Evolutionary conservation across 768 basidiomycete genomes (phyloP).

Genomic region (Tulasnella sp.): DNA sequence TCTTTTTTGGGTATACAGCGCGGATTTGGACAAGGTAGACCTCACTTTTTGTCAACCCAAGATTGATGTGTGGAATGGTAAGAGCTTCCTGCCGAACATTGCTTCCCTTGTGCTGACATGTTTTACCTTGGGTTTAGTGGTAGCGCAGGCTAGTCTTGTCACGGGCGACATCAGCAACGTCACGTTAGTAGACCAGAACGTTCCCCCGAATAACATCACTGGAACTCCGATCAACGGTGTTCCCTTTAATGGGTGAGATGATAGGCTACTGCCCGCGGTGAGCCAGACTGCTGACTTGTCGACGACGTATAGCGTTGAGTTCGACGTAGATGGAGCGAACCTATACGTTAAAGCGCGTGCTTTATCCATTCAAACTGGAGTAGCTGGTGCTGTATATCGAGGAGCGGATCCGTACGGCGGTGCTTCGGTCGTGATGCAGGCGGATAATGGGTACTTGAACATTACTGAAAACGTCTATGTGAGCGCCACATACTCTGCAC

Average conservation of each 20-base stretch:
- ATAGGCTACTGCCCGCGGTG: not conserved
- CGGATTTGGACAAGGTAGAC: slow-evolving; percentile 34
- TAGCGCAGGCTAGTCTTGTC: slow-evolving; percentile 36
- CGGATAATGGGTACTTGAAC: slow-evolving; percentile 45
- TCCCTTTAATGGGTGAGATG: slow-evolving; percentile 50
- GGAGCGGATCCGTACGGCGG: slow-evolving; percentile 34
- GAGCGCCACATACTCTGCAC: slow-evolving; percentile 25
- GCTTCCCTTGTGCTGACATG: no score
- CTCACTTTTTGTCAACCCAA: slow-evolving; percentile 53
- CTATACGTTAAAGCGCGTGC: slow-evolving; percentile 48
- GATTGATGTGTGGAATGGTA: slow-evolving; percentile 40
- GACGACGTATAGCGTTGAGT: slow-evolving; percentile 1
- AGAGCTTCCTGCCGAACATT: slow-evolving; percentile 20
- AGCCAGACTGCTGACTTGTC: not conserved
- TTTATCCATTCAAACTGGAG: slow-evolving; percentile 40
- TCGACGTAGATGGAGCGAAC: slow-evolving; percentile 24
- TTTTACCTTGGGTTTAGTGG: not conserved
- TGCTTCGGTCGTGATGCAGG: slow-evolving; percentile 40
- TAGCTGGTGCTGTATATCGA: slow-evolving; percentile 55
- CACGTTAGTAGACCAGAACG: slow-evolving; percentile 28
- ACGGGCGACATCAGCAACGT: slow-evolving; percentile 39
- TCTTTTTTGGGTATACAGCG: slow-evolving; percentile 56
- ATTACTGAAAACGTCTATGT: slow-evolving; percentile 48
- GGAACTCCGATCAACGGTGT: slow-evolving; percentile 39
- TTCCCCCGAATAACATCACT: slow-evolving; percentile 45